Conservation (phyloP, 306 rosid genomes). For the Prunus mira region DNA sequence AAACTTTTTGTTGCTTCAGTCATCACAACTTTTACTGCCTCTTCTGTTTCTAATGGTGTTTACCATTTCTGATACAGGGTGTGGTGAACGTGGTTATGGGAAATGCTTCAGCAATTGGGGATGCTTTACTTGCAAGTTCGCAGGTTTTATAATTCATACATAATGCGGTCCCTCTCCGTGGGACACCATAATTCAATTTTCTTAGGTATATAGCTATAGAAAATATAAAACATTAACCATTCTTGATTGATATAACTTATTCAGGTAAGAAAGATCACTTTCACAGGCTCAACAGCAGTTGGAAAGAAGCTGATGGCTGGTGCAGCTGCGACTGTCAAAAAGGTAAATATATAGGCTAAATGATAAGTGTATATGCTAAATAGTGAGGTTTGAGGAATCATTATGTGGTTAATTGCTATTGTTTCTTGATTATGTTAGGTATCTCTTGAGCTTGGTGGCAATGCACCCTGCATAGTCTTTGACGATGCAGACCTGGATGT, state of each 20-base stretch:
- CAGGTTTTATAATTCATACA: constrained; percentile 48
- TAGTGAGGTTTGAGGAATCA: constrained; percentile 20
- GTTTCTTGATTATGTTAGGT: constrained; percentile 46
- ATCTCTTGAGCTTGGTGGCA: constrained; percentile 98
- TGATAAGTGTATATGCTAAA: constrained; percentile 15
- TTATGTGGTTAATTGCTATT: constrained; percentile 15
- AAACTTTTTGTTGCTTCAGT: constrained; percentile 2
- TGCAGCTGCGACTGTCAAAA: constrained; percentile 90
- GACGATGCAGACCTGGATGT: constrained; percentile 95
- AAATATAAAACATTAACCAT: background rate
- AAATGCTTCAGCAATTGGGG: constrained; percentile 83
- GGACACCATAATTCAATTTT: constrained; percentile 8
- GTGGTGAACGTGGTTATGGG: constrained; percentile 95
- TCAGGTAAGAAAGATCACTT: constrained; percentile 93
- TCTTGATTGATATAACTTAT: constrained; percentile 18
- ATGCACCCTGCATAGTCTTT: constrained; percentile 94
- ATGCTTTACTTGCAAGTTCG: constrained; percentile 74
- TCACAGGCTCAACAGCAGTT: constrained; percentile 96
- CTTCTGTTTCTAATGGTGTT: constrained; percentile 30
- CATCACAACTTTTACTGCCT: background rate
- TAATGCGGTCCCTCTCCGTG: background rate
- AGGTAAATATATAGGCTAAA: constrained; percentile 41
- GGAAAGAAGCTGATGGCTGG: constrained; percentile 98
- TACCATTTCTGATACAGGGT: constrained; percentile 50
- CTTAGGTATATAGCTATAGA: constrained; percentile 18